phyloP scores from a whole-genome alignment of 106 monocot genomes.

The Iris macrosiphon region DNA sequence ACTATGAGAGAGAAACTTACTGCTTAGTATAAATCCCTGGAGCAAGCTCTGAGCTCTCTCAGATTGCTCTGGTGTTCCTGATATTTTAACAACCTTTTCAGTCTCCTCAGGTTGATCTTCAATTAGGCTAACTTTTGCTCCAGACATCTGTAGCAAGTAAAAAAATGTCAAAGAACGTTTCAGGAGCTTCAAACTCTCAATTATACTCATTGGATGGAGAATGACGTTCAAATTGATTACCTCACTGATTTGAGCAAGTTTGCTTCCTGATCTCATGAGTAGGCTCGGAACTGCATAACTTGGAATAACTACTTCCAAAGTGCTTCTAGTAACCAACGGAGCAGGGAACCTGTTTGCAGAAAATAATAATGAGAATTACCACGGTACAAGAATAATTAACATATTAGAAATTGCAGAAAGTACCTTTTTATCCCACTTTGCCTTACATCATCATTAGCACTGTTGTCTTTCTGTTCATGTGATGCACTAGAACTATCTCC shows the following conservation, averaged over 20 bases:
- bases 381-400: neutral
- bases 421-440: conserved; percentile 59
- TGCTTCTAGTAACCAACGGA: conserved; percentile 60
- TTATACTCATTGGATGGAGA: neutral
- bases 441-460: conserved; percentile 46
- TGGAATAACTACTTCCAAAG: conserved; percentile 79
- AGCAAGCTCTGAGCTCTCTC: conserved; percentile 91
- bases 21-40: conserved; percentile 93
- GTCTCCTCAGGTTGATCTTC: conserved; percentile 57
- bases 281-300: conserved; percentile 68
- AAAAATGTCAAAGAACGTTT: conserved; percentile 1
- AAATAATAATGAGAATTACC: neutral
- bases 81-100: conserved; percentile 77
- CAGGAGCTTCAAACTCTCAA: neutral
- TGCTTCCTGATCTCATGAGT: conserved; percentile 74
- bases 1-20: conserved; percentile 20
- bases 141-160: conserved; percentile 68
- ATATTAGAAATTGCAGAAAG: neutral
- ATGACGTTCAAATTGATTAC: conserved; percentile 20
- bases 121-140: conserved; percentile 64
- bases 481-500: conserved; percentile 43
- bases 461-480: conserved; percentile 52
- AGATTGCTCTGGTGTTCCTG: conserved; percentile 90
- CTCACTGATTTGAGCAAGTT: conserved; percentile 88
- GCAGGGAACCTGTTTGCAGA: conserved; percentile 38